Base-by-base conservation (phyloP, 768 basidiomycete genomes). In the Macrolepiota fuliginosa region DNA sequence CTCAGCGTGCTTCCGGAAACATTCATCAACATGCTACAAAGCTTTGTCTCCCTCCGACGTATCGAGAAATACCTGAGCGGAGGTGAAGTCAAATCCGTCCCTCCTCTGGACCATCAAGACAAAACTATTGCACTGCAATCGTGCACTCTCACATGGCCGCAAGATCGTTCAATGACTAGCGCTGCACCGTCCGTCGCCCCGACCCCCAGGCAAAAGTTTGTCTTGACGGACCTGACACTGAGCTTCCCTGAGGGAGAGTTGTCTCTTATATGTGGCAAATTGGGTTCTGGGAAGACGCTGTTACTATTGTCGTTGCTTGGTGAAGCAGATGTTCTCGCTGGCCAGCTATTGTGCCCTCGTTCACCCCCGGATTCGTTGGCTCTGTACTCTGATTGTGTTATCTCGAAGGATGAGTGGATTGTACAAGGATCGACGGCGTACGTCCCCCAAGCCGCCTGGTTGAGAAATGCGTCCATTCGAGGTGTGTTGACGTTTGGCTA, bases 71-170 rank as follows among this genome's bases (percentile, higher is more conserved):
- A 96, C 72, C 82, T 97, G 25, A 76, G 84, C 52, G 81, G 83
- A 9, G 82, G 83, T 1, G 95, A 98, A 73, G 86, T 97, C 15
- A 71, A 80, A 1, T 72, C 79, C 0, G 86, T 91, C 11, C 81
- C 79, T 3, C 86, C 87, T 2, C 72, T 91, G 7, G 72, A 78
- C 22, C 71, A 81, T 29, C 83, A 88, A 64, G 79, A 81, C n/a
- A 77, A 81, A 54, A 81, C 76, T 2, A 87, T 96, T 56, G 81
- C 87, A 0, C 83, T 96, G 66, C 90, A 90, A 69, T 90, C 90
- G 10, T 94, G 92, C 40, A 96, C 92, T 0, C 80, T 94, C 52
- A 92, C 93, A 1, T 98, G 95, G 95, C 91, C 95, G 0, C 87
- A 89, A 66, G 92, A 94, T 64, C 85, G 90, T 37, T 62, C 72